Base-by-base conservation (phyloP, 108 stramenopile species). In the Fistulifera pelliculosa region DNA sequence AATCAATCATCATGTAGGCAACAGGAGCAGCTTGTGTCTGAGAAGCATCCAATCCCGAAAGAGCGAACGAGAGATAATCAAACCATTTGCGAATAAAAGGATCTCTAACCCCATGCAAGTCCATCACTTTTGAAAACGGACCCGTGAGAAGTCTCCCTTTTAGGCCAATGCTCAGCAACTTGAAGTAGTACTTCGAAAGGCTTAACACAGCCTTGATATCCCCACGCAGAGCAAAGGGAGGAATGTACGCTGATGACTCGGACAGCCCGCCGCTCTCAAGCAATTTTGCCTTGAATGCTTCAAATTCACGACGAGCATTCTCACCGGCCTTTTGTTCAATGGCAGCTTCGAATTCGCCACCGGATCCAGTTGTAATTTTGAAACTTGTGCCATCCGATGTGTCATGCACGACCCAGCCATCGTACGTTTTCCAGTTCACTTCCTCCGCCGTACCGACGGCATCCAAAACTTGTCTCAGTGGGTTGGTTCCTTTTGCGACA, bases 1-100 rank as follows among this genome's bases (percentile, higher is more conserved):
- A 65, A 58, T 92, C 93, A n/a, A 68, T 63, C 73, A 93, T 77
- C 70, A 85, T 95, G 62, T 95, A 95, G n/a, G 85, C 81, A 44
- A 95, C 80, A 4, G 90, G 80, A 0, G 94, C 94, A 8, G 85
- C 84, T 59, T 88, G 86, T 0, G 94, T 94, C 22, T 87, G 80
- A 1, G 81, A 80, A 7, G 90, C 90, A 47, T 82, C 78, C 15
- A 85, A 64, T 38, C 94, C 94, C 0, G 82, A 85, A 3, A 94
- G 58, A 0, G 90, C 87, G 68, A 94, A 83, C 0, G 87, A 80
- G 47, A 87, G 69, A 56, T 88, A 88, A 39, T 88, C 82, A 58
- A 88, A 88, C 80, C 78, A 86, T 41, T 77, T 74, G 21, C 61
- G 54, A 14, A 74, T 47, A 42, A 86, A 86, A 15, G 61, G 52